These are phyloP conservation scores for Naegleria gruberi DNA, from an alignment of 208 protist genomes.

Conservation along the genomic window DNA sequence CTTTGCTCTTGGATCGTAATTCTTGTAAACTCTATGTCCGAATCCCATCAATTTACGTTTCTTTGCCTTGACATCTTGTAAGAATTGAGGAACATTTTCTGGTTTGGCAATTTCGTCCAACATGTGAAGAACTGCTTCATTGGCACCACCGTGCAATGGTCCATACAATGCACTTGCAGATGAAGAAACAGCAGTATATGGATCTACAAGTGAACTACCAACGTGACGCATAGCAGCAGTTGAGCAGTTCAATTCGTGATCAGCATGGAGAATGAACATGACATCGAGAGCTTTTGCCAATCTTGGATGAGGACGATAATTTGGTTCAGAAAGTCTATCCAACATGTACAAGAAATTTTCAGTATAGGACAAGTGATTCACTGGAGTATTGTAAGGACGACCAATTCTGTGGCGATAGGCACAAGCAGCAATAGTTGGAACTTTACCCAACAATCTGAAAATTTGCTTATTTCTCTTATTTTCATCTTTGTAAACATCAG, in stretches of 20 bases:
- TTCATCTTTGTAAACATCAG: constrained; percentile 18
- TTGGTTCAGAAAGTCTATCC: not conserved
- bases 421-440: constrained; percentile 62
- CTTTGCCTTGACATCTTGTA: constrained; percentile 44
- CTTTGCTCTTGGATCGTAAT: constrained; percentile 60
- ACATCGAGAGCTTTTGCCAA: constrained; percentile 14
- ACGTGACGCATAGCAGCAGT: constrained; percentile 57
- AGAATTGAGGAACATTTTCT: constrained; percentile 43
- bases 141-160: constrained; percentile 29
- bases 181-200: constrained; percentile 43
- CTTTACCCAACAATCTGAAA: constrained; percentile 54
- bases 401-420: constrained; percentile 55
- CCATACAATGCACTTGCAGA: constrained; percentile 16
- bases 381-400: constrained; percentile 44
- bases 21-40: constrained; percentile 66
- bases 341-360: constrained; percentile 70
- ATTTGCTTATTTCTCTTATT: constrained; percentile 24
- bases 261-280: constrained; percentile 36
- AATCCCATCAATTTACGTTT: constrained; percentile 57
- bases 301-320: constrained; percentile 11
- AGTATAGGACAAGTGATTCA: constrained; percentile 48
- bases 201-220: not conserved
- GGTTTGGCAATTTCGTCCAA: constrained; percentile 52
- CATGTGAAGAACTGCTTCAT: constrained; percentile 56
- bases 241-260: constrained; percentile 66